phyloP scores from a whole-genome alignment of 495 filamentous ascomycete species.

The Talaromyces proteolyticus region DNA sequence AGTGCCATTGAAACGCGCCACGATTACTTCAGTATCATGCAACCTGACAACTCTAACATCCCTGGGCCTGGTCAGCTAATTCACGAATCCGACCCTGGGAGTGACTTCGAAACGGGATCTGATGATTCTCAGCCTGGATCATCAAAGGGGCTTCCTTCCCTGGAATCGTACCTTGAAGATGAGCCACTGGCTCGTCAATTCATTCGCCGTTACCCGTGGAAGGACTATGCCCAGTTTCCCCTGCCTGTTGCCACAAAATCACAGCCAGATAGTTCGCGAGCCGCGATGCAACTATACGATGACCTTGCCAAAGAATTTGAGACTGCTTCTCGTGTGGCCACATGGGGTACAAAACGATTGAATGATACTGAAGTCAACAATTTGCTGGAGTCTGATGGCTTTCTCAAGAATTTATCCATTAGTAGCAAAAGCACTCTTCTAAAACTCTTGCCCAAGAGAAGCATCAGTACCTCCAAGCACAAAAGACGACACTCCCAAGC shows the following conservation, averaged over 20 bases:
- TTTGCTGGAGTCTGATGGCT: conserved; percentile 45
- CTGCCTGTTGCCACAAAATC: conserved; percentile 24
- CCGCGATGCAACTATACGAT: conserved; percentile 40
- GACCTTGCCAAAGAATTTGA: conserved; percentile 38
- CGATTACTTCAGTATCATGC: conserved; percentile 34
- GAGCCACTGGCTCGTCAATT: conserved; percentile 22
- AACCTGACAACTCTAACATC: conserved; percentile 17
- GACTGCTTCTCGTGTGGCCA: conserved; percentile 57
- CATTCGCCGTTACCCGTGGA: conserved; percentile 35
- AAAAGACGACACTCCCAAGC: conserved; percentile 29
- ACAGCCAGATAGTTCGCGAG: conserved; percentile 38
- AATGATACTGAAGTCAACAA: conserved; percentile 59
- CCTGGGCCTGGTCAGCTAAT: conserved; percentile 42
- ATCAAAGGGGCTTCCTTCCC: conserved; percentile 13
- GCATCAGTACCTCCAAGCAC: conserved; percentile 41
- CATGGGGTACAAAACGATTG: conserved; percentile 63
- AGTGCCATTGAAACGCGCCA: conserved; percentile 40
- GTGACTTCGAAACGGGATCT: conserved; percentile 22
- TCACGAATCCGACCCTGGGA: conserved; percentile 35
- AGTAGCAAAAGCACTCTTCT: conserved; percentile 40
- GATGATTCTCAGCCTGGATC: conserved; percentile 10
- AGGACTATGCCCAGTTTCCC: conserved; percentile 26
- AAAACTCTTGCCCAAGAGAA: conserved; percentile 51
- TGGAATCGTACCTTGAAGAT: conserved; percentile 15
- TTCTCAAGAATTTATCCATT: conserved; percentile 59